Evolutionary conservation across 805 yeast genomes (phyloP), one percentile per base, ranked within the genome.

Genomic region (Priceomyces medius): DNA sequence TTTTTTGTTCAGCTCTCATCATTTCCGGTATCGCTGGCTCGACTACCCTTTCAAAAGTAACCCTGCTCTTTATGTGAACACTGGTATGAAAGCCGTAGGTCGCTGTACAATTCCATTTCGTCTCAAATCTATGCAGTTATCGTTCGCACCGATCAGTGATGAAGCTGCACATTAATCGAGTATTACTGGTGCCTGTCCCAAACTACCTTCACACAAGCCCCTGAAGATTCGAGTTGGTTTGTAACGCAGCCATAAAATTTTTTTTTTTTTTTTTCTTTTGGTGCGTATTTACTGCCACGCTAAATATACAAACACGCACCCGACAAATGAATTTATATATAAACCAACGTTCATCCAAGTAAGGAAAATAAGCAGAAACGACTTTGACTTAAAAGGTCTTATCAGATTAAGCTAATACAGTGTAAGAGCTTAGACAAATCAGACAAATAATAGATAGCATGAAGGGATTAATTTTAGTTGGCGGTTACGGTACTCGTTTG

Each of bases 401-500:
- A n/a, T 26, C n/a, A 14, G n/a, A 26, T n/a, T 26, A 26, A 26
- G 29, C 29, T 26, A 26, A n/a, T 26, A 26, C 29, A 4, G 29
- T 26, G 29, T 26, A 26, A 10, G 14, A 26, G 29, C 29, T 26
- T 26, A 26, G n/a, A 26, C n/a, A 26, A 4, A 26, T 12, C 29
- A 10, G n/a, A n/a, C 29, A 26, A n/a, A 26, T 26, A 21, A 10
- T 14, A 26, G n/a, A 26, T 32, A 35, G 24, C 51, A 88, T 89
- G 97, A 89, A 89, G 78, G 97, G 96, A 66, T 82, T 91, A 71
- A 91, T 91, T 79, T 83, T 91, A 68, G 98, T 91, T 59, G 99
- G 99, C 66, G 99, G 99, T 72, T 93, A 90, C 78, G 99, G 99
- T 79, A 93, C 99, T 63, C 93, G 99, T 77, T 85, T 93, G 77